Conservation (phyloP, 768 basidiomycete species). For the Crassisporium funariophilum region DNA sequence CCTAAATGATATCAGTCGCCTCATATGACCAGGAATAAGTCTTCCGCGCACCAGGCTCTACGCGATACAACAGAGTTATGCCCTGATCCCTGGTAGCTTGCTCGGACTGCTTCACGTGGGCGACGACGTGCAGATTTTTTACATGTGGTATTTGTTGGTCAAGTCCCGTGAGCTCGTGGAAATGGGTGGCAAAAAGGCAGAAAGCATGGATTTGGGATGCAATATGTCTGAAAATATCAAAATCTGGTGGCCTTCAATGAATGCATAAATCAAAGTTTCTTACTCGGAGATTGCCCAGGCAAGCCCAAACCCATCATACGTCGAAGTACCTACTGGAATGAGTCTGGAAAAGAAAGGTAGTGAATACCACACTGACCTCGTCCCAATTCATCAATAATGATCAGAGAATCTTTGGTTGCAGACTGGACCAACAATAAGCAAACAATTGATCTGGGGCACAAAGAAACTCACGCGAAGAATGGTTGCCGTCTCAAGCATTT, state of each 20-base stretch:
- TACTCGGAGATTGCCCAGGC: slow-evolving; percentile 99
- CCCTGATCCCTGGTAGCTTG: slow-evolving; percentile 66
- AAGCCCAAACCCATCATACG: slow-evolving; percentile 95
- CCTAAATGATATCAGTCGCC: slow-evolving; percentile 8
- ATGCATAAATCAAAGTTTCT: slow-evolving; percentile 20
- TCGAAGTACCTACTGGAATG: slow-evolving; percentile 73
- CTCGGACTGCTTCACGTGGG: slow-evolving; percentile 84
- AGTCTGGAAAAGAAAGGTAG: background rate
- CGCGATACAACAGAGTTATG: slow-evolving; percentile 93
- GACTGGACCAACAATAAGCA: slow-evolving; percentile 48
- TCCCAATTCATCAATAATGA: slow-evolving; percentile 97
- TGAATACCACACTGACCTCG: slow-evolving; percentile 51
- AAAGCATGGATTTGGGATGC: slow-evolving; percentile 91
- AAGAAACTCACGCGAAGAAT: slow-evolving; percentile 74
- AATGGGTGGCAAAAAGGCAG: slow-evolving; percentile 97
- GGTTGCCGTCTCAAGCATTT: slow-evolving; percentile 98
- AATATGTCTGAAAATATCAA: slow-evolving; percentile 65
- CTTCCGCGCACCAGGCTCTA: slow-evolving; percentile 72
- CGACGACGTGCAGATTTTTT: slow-evolving; percentile 94
- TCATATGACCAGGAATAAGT: background rate
- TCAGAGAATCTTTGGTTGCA: slow-evolving; percentile 88
- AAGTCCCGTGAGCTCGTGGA: slow-evolving; percentile 93
- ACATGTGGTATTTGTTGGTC: slow-evolving; percentile 86
- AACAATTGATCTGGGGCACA: background rate
- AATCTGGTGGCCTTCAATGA: background rate